These are phyloP conservation scores for Heterobasidion occidentale DNA, from an alignment of 1,284 basidiomycete genomes.

Conservation along the genomic window DNA sequence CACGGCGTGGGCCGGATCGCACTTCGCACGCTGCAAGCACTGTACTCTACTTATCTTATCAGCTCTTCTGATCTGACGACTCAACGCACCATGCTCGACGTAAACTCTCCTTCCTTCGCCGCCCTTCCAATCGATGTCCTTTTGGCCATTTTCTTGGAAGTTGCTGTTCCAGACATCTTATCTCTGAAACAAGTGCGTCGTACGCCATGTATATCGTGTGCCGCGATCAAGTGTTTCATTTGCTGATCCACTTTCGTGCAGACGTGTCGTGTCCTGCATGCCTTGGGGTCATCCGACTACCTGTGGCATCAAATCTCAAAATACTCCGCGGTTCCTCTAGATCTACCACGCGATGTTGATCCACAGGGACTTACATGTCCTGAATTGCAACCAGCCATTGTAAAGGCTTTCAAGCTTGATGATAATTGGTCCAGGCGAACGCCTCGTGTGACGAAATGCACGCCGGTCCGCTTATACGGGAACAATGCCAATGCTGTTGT, in stretches of 20 bases:
- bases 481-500: slow-evolving; percentile 23
- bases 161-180: slow-evolving; percentile 4
- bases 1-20: neutral
- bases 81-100: too few species aligned
- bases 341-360: slow-evolving; percentile 22
- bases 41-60: slow-evolving; percentile 8
- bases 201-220: neutral
- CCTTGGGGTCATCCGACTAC: slow-evolving; percentile 36
- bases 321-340: slow-evolving; percentile 24
- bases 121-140: slow-evolving; percentile 3
- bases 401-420: slow-evolving; percentile 41
- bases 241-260: slow-evolving; percentile 23
- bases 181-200: slow-evolving; percentile 5
- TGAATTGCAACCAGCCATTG: slow-evolving; percentile 26
- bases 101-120: neutral
- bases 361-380: slow-evolving; percentile 20
- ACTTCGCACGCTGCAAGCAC: neutral
- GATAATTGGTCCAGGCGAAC: slow-evolving; percentile 37
- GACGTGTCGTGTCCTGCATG: slow-evolving; percentile 47
- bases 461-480: slow-evolving; percentile 22
- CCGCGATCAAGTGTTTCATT: slow-evolving; percentile 2
- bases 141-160: neutral
- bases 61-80: neutral
- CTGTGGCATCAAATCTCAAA: slow-evolving; percentile 38
- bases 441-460: slow-evolving; percentile 26